Evolutionary conservation across 2,329 filamentous ascomycete genomes (phyloP).

Genomic region (Teratosphaeriaceae sp.): DNA sequence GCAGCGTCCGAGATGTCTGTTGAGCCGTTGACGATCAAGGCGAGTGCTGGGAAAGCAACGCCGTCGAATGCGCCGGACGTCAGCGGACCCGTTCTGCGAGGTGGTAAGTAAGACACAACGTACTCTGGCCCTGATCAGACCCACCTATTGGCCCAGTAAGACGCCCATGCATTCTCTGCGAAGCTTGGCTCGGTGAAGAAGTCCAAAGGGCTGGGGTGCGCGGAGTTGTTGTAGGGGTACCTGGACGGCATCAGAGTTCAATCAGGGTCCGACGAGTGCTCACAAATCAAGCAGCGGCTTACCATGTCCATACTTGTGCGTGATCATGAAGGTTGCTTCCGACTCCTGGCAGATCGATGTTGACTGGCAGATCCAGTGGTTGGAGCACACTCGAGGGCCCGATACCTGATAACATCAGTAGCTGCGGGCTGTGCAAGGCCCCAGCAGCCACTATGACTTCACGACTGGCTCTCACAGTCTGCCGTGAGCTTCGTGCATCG

Average conservation of each 20-base stretch:
- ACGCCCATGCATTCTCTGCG: conserved; percentile 17
- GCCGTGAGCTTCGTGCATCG: conserved; percentile 11
- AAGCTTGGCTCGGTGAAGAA: conserved; percentile 20
- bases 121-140: no score
- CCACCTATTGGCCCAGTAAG: conserved; percentile 21
- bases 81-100: conserved; percentile 24
- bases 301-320: conserved; percentile 18
- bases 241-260: no score
- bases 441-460: conserved; percentile 27
- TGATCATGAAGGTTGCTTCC: conserved; percentile 60
- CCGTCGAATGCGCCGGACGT: conserved; percentile 22
- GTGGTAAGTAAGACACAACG: no score
- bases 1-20: conserved; percentile 13
- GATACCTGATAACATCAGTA: conserved; percentile 44
- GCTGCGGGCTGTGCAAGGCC: conserved; percentile 24
- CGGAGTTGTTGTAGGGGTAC: conserved; percentile 18
- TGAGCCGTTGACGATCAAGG: conserved; percentile 15
- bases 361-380: conserved; percentile 39
- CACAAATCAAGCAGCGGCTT: no score
- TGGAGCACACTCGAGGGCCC: conserved; percentile 48
- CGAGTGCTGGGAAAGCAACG: conserved; percentile 24
- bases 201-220: conserved; percentile 12
- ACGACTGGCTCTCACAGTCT: conserved; percentile 17
- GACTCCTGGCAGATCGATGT: conserved; percentile 54
- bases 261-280: no score